These are phyloP conservation scores for Delphinella strobiligena DNA, from an alignment of 2,329 filamentous ascomycete species.

Conservation along the genomic window DNA sequence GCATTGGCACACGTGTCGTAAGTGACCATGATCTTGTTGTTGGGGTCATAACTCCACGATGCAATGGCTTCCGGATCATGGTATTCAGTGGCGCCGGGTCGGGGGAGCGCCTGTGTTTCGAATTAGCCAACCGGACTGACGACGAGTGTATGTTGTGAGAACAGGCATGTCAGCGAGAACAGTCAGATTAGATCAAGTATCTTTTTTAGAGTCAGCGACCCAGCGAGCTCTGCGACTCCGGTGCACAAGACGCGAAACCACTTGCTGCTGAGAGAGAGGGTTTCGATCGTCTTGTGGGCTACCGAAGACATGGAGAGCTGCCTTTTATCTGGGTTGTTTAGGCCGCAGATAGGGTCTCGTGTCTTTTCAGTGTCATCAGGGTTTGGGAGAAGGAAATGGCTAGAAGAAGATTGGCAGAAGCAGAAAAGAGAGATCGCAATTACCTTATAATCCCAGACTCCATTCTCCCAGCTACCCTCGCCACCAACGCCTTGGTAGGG, in stretches of 20 bases:
- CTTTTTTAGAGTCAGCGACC: slow-evolving; percentile 10
- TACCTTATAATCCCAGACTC: slow-evolving; percentile 66
- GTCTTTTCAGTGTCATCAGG: slow-evolving; percentile 4
- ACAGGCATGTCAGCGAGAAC: not conserved
- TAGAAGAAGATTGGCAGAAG: too few species aligned
- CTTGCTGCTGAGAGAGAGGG: not conserved
- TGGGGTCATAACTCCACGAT: slow-evolving; percentile 63
- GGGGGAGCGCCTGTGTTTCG: slow-evolving; percentile 47
- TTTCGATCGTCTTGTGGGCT: not conserved
- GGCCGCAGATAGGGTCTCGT: slow-evolving; percentile 7
- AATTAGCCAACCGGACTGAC: not conserved
- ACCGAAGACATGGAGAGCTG: not conserved
- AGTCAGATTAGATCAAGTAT: slow-evolving; percentile 30
- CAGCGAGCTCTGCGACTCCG: too few species aligned
- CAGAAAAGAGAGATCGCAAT: too few species aligned
- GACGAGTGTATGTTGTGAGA: not conserved
- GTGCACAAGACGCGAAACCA: not conserved
- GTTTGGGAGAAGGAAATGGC: too few species aligned
- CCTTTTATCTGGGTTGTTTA: slow-evolving; percentile 4
- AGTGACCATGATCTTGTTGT: slow-evolving; percentile 54
- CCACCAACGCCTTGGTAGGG: slow-evolving; percentile 57
- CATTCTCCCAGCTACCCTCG: slow-evolving; percentile 63
- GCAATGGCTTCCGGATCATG: slow-evolving; percentile 54
- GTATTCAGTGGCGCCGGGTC: slow-evolving; percentile 39
- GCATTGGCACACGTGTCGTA: slow-evolving; percentile 63